phyloP scores from a whole-genome alignment of 2,329 filamentous ascomycete genomes.

The Cladosporium velox region DNA sequence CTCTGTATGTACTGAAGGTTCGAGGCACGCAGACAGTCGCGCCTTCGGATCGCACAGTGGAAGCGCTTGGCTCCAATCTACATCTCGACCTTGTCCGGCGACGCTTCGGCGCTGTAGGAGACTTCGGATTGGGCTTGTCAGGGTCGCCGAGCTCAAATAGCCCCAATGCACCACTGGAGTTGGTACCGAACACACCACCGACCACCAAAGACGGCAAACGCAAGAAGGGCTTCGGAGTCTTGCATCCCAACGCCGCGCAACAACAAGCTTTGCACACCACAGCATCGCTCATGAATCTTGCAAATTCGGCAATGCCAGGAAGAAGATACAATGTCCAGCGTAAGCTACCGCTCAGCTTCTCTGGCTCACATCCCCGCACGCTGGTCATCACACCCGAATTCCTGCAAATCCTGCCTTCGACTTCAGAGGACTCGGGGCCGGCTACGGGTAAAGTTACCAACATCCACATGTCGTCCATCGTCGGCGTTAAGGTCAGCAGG shows the following conservation, averaged over 20 bases:
- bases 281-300: slow-evolving; percentile 18
- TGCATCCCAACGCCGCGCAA: slow-evolving; percentile 64
- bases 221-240: slow-evolving; percentile 37
- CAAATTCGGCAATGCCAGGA: slow-evolving; percentile 12
- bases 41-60: slow-evolving; percentile 74
- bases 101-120: slow-evolving; percentile 66
- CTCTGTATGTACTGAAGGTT: slow-evolving; percentile 75
- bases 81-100: slow-evolving; percentile 75
- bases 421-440: slow-evolving; percentile 34
- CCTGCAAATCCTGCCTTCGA: slow-evolving; percentile 75
- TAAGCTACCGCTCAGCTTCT: slow-evolving; percentile 80
- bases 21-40: slow-evolving; percentile 73
- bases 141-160: slow-evolving; percentile 70
- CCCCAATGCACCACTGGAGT: slow-evolving; percentile 65
- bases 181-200: slow-evolving; percentile 45
- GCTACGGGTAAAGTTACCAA: slow-evolving; percentile 69
- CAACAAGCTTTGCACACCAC: slow-evolving; percentile 29
- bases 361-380: slow-evolving; percentile 72
- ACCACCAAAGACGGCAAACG: slow-evolving; percentile 38
- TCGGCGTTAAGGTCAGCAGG: slow-evolving; percentile 78
- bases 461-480: slow-evolving; percentile 78
- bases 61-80: slow-evolving; percentile 72
- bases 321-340: slow-evolving; percentile 77
- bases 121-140: slow-evolving; percentile 68
- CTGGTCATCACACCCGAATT: slow-evolving; percentile 83